A percentile compares a stretch with the other conserved stretches of the same genome.
phyloP scores from a whole-genome alignment of 192 early-diverging fungal genomes.

The Linnemannia schmuckeri region DNA sequence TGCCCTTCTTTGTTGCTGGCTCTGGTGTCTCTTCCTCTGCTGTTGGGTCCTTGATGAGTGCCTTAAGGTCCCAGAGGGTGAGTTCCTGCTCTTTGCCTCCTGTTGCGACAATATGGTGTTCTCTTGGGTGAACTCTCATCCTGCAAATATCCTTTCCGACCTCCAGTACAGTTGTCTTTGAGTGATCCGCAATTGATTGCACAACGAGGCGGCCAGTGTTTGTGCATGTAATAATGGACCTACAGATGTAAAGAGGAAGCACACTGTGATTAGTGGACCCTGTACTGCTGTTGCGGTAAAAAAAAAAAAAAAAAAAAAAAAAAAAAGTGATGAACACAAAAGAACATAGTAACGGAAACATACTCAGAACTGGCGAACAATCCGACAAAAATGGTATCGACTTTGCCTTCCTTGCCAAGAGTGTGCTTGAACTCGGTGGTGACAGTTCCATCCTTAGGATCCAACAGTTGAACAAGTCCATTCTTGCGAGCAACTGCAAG shows the following conservation, averaged over 20 bases:
- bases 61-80: conserved; percentile 78
- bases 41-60: conserved; percentile 11
- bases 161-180: conserved; percentile 42
- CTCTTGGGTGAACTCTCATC: conserved; percentile 76
- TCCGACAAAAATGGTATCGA: conserved; percentile 62
- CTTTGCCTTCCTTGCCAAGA: conserved; percentile 42
- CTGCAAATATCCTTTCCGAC: conserved; percentile 69
- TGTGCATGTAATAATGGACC: conserved; percentile 42
- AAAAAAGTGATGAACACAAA: not conserved
- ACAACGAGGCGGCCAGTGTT: conserved; percentile 40
- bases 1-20: conserved; percentile 22
- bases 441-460: conserved; percentile 51
- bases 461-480: conserved; percentile 63
- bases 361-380: conserved; percentile 63
- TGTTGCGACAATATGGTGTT: conserved; percentile 79
- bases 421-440: conserved; percentile 54
- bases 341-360: not conserved
- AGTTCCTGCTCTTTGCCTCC: conserved; percentile 92
- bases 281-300: not conserved
- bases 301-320: conserved; percentile 6
- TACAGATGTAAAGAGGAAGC: not conserved
- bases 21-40: conserved; percentile 28
- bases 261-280: conserved; percentile 5
- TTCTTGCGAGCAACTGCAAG: conserved; percentile 67
- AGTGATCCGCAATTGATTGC: conserved; percentile 33